phyloP scores from a whole-genome alignment of 2,329 filamentous ascomycete genomes.

The Chaetomiaceae sp. region DNA sequence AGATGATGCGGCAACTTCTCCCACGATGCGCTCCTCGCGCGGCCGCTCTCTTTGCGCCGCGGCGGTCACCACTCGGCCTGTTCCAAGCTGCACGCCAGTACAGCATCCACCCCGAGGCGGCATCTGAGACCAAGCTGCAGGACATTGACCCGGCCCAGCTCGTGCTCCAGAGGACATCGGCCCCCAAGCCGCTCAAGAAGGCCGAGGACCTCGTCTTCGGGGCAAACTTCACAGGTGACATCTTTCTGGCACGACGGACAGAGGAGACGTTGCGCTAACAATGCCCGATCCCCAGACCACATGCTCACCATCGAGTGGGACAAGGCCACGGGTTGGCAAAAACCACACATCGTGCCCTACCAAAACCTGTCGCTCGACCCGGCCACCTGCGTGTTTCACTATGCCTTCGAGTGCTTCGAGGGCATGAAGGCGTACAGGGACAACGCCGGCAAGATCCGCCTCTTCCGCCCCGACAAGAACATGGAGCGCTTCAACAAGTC shows the following conservation, averaged over 20 bases:
- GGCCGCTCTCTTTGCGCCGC: conserved; percentile 30
- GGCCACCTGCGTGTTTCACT: conserved; percentile 96
- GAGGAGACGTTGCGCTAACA: not conserved
- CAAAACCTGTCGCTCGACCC: conserved; percentile 96
- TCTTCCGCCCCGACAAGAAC: conserved; percentile 95
- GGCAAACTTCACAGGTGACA: conserved; percentile 76
- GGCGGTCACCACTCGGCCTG: conserved; percentile 30
- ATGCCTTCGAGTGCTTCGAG: conserved; percentile 97
- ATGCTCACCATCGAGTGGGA: conserved; percentile 97
- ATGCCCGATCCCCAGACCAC: conserved; percentile 61
- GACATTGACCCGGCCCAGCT: conserved; percentile 76
- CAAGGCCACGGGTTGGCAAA: conserved; percentile 53
- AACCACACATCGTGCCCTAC: conserved; percentile 81
- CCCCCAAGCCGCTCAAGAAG: conserved; percentile 69
- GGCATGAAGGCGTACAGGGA: conserved; percentile 99
- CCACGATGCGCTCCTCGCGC: conserved; percentile 33
- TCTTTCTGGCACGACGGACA: not conserved
- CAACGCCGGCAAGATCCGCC: conserved; percentile 67
- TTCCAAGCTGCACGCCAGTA: conserved; percentile 41
- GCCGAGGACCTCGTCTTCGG: conserved; percentile 86
- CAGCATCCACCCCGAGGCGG: conserved; percentile 50
- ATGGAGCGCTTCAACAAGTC: conserved; percentile 94
- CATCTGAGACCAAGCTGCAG: conserved; percentile 51
- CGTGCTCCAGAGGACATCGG: conserved; percentile 66
- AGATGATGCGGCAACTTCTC: conserved; percentile 39